Conservation (phyloP, 441 rosid genomes). For the Raphanus hybrid region DNA sequence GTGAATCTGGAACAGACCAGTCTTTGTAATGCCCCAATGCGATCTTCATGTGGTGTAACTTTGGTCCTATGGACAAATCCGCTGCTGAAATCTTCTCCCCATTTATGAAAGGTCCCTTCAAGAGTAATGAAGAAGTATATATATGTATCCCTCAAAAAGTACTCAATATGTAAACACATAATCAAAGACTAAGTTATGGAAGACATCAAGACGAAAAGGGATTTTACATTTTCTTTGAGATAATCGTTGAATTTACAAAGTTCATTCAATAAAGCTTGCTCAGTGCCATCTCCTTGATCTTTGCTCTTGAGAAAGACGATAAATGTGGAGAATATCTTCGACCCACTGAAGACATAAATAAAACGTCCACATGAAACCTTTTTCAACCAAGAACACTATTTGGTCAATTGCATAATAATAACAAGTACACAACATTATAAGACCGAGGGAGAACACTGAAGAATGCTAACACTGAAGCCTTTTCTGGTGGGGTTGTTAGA, state of each 20-base stretch:
- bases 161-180: no score
- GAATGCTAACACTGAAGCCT: slow-evolving; percentile 72
- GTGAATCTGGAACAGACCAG: no score
- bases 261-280: slow-evolving; percentile 73
- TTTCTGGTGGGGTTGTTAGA: slow-evolving; percentile 76
- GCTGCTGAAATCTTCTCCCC: no score
- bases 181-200: neutral
- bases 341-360: slow-evolving; percentile 60
- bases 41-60: no score
- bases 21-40: no score
- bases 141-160: no score
- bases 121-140: no score
- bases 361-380: neutral
- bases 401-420: neutral
- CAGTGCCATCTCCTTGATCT: slow-evolving; percentile 79
- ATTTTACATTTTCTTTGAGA: slow-evolving; percentile 71
- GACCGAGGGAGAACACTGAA: no score
- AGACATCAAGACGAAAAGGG: slow-evolving; percentile 21
- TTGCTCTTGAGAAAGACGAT: slow-evolving; percentile 91
- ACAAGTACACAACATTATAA: no score
- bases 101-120: no score
- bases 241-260: slow-evolving; percentile 66
- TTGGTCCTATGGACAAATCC: no score
- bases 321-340: slow-evolving; percentile 84
- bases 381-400: neutral